Conservation (phyloP, 2,329 filamentous ascomycete genomes). For the Thielaviopsis ethacetica region DNA sequence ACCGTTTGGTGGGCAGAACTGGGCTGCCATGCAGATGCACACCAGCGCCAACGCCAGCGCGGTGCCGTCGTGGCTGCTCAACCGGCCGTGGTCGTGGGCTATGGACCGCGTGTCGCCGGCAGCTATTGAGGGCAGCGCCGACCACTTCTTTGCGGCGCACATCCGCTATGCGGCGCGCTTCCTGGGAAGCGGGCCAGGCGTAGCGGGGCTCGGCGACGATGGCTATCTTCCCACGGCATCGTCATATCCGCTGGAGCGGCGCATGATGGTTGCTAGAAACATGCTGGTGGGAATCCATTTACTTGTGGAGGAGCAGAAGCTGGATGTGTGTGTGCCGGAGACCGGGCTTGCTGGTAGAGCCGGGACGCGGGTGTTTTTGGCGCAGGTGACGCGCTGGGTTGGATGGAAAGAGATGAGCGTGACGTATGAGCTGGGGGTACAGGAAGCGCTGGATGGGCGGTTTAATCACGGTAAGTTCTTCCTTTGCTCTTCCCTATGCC, state of each 20-base stretch:
- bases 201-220: conserved; percentile 31
- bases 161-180: conserved; percentile 49
- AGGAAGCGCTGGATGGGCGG: conserved; percentile 26
- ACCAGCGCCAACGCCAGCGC: conserved; percentile 32
- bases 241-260: conserved; percentile 34
- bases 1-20: conserved; percentile 18
- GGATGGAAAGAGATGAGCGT: conserved; percentile 42
- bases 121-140: conserved; percentile 15
- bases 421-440: conserved; percentile 36
- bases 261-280: conserved; percentile 45
- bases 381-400: conserved; percentile 71
- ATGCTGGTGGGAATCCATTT: conserved; percentile 67
- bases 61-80: conserved; percentile 42
- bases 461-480: conserved; percentile 24
- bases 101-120: conserved; percentile 32
- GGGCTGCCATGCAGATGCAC: conserved; percentile 29
- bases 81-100: conserved; percentile 55
- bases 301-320: conserved; percentile 75
- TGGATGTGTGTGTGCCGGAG: conserved; percentile 43
- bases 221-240: conserved; percentile 51
- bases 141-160: conserved; percentile 31
- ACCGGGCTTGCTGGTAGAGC: conserved; percentile 26
- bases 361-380: conserved; percentile 54
- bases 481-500: neutral
- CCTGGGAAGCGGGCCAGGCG: conserved; percentile 40